Conservation (phyloP, 1,284 basidiomycete species). For the Ceraceosorus bombacis region DNA sequence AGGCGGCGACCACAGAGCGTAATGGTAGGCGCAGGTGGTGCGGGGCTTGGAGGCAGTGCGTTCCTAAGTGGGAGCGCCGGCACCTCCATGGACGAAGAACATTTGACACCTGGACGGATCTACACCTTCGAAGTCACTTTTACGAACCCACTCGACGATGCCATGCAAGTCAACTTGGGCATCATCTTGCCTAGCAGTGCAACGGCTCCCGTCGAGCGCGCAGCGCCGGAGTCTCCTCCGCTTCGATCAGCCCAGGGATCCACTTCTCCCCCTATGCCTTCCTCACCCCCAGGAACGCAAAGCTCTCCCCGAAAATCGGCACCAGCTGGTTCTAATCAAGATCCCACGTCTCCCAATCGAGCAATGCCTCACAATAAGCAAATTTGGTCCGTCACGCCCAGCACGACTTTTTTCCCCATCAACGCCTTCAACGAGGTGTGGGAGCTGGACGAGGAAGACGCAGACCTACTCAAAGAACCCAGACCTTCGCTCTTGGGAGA, state of each 20-base stretch:
- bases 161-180: constrained; percentile 26
- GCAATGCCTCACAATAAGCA: background rate
- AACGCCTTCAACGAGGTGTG: constrained; percentile 36
- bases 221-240: no score
- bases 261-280: no score
- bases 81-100: constrained; percentile 20
- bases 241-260: no score
- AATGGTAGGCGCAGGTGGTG: no score
- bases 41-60: no score
- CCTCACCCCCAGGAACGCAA: no score
- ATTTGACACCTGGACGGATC: constrained; percentile 20
- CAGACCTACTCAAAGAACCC: constrained; percentile 1
- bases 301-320: no score
- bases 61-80: no score
- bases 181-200: constrained; percentile 10
- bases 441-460: constrained; percentile 36
- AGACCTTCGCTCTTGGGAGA: constrained; percentile 6
- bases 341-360: background rate
- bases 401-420: constrained; percentile 20
- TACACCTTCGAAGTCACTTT: constrained; percentile 31
- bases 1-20: no score
- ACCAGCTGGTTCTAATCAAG: no score
- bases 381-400: constrained; percentile 10
- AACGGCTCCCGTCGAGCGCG: no score
- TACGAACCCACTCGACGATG: constrained; percentile 38